Evolutionary conservation across 176 grass and related monocot species (phyloP).

Genomic region (Bolboschoenus planiculmis): DNA sequence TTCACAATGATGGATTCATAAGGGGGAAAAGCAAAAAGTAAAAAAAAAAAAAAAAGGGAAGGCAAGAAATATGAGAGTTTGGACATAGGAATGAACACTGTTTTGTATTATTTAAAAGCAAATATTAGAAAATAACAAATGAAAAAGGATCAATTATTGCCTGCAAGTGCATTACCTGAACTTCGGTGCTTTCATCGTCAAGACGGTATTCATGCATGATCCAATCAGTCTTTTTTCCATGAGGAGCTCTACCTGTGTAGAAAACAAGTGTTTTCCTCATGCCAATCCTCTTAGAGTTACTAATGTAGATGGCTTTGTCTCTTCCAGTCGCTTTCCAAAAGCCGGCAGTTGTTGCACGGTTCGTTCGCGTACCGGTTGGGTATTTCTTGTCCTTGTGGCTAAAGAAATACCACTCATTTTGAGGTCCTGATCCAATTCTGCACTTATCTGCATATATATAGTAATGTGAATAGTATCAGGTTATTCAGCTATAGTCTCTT

Average conservation of each 20-base stretch:
- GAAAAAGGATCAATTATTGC: not conserved
- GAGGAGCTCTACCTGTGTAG: conserved; percentile 89
- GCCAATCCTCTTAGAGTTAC: conserved; percentile 53
- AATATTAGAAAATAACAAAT: not conserved
- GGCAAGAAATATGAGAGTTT: not conserved
- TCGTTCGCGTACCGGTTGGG: conserved; percentile 85
- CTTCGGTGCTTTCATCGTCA: conserved; percentile 47
- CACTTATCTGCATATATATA: conserved; percentile 62
- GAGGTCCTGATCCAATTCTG: conserved; percentile 78
- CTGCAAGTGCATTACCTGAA: conserved; percentile 40
- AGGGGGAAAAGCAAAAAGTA: not conserved
- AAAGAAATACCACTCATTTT: conserved; percentile 98
- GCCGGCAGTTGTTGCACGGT: conserved; percentile 64
- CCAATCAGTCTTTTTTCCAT: conserved; percentile 67
- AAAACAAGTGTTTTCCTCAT: conserved; percentile 96
- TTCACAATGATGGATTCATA: not conserved
- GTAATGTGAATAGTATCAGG: conserved; percentile 14
- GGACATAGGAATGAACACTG: not conserved
- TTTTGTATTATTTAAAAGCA: not conserved
- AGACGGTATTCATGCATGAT: conserved; percentile 55
- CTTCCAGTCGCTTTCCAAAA: conserved; percentile 97
- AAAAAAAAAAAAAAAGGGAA: not conserved
- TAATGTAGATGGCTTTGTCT: conserved; percentile 75
- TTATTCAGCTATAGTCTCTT: not conserved
- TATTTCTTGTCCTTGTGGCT: conserved; percentile 98